A percentile compares a stretch with the other conserved stretches of the same genome.
phyloP scores from a whole-genome alignment of 2,329 filamentous ascomycete genomes.

The Furcasterigmium furcatum region DNA sequence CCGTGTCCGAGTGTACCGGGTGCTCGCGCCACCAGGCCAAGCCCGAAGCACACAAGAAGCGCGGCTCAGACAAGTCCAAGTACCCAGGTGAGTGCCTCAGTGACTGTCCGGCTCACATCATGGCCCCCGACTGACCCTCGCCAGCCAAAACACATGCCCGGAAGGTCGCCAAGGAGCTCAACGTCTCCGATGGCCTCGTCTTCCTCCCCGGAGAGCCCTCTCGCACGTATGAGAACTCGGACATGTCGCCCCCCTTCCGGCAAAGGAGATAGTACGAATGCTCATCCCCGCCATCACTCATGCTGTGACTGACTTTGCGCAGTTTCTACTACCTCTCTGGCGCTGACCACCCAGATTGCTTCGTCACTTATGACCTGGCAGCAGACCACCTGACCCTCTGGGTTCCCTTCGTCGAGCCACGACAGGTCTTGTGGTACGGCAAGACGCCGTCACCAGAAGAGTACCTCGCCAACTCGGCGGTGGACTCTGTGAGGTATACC shows the following conservation, averaged over 20 bases:
- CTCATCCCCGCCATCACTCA: slow-evolving; percentile 6
- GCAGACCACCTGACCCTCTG: slow-evolving; percentile 67
- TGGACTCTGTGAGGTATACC: slow-evolving; percentile 67
- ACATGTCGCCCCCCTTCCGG: slow-evolving; percentile 52
- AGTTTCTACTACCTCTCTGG: slow-evolving; percentile 60
- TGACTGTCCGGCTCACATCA: neutral
- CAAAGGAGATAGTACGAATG: slow-evolving; percentile 57
- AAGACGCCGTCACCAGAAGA: slow-evolving; percentile 57
- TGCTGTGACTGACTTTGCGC: neutral
- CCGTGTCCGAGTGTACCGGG: slow-evolving; percentile 8
- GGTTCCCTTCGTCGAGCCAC: slow-evolving; percentile 66
- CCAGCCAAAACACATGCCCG: slow-evolving; percentile 55
- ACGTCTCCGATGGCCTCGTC: slow-evolving; percentile 46
- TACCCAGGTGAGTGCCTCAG: slow-evolving; percentile 28
- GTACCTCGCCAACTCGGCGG: slow-evolving; percentile 59
- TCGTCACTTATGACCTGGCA: slow-evolving; percentile 54
- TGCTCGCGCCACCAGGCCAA: neutral
- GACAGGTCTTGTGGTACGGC: slow-evolving; percentile 62
- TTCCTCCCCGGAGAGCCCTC: slow-evolving; percentile 52
- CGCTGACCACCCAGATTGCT: slow-evolving; percentile 50
- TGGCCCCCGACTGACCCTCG: slow-evolving; percentile 3
- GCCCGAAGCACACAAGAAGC: neutral
- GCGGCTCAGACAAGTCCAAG: slow-evolving; percentile 16
- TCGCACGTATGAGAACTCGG: slow-evolving; percentile 54
- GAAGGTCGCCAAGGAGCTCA: slow-evolving; percentile 51